A percentile compares a stretch with the other conserved stretches of the same genome.
phyloP scores from a whole-genome alignment of 129 eudicot species.

The Flaveria trinervia region DNA sequence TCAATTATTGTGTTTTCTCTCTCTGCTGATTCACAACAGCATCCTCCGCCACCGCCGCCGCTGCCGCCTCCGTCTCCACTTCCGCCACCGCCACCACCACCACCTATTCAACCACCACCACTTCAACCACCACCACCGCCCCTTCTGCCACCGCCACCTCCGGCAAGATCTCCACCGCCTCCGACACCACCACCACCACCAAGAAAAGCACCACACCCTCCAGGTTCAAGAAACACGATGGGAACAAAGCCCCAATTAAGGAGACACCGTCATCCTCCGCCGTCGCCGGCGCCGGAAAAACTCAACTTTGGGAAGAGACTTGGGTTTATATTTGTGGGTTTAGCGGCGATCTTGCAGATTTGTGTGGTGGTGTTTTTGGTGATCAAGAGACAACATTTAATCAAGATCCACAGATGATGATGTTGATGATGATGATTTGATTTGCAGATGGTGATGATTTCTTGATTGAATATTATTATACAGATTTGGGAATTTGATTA shows the following conservation, averaged over 20 bases:
- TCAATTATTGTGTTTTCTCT: conserved; percentile 3
- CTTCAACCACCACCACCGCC: conserved; percentile 15
- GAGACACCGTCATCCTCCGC: conserved; percentile 19
- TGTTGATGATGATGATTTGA: neutral
- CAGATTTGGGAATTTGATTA: conserved; percentile 11
- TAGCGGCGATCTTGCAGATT: conserved; percentile 36
- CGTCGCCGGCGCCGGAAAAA: conserved; percentile 1
- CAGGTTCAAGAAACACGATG: conserved; percentile 15
- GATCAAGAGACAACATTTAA: conserved; percentile 30
- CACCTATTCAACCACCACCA: neutral
- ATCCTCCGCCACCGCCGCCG: neutral
- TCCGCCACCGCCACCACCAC: neutral
- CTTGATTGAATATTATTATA: neutral
- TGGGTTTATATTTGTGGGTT: conserved; percentile 38
- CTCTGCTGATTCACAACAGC: conserved; percentile 23
- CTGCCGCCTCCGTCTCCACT: neutral
- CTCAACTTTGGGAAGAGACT: conserved; percentile 33
- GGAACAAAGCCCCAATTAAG: conserved; percentile 14
- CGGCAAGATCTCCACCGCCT: conserved; percentile 4
- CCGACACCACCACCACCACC: conserved; percentile 21
- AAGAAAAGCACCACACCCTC: conserved; percentile 13
- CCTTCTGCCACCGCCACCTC: neutral
- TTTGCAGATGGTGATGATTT: neutral
- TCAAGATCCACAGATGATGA: conserved; percentile 24
- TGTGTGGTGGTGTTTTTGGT: conserved; percentile 37